Percentiles rank a stretch among this genome's conserved stretches.
These are phyloP conservation scores for Secale cereale DNA, from an alignment of 176 grass and related monocot genomes.

Conservation along the genomic window DNA sequence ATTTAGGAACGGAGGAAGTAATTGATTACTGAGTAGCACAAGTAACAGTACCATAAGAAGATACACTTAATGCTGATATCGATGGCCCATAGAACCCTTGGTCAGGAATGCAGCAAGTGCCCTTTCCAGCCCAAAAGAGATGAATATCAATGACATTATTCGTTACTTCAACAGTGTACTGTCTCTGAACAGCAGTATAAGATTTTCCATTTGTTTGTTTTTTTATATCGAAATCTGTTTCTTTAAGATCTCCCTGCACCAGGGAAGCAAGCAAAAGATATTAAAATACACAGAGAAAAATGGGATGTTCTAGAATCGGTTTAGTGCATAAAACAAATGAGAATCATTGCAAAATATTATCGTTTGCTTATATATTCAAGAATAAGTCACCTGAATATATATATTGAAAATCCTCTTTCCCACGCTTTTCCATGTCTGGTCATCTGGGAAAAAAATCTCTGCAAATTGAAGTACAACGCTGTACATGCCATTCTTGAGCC, in stretches of 20 bases:
- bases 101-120: too few species aligned
- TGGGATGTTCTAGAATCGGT: background rate
- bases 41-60: background rate
- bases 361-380: background rate
- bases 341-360: background rate
- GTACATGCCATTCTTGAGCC: slow-evolving; percentile 14
- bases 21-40: background rate
- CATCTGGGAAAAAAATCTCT: slow-evolving; percentile 21
- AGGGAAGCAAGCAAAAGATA: background rate
- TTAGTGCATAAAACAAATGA: background rate
- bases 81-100: too few species aligned
- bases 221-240: slow-evolving; percentile 57
- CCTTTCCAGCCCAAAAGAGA: too few species aligned
- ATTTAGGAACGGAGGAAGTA: too few species aligned
- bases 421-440: too few species aligned
- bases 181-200: slow-evolving; percentile 20
- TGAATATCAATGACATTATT: too few species aligned
- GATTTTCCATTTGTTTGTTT: slow-evolving; percentile 33
- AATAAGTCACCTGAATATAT: background rate
- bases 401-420: too few species aligned
- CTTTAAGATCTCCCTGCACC: slow-evolving; percentile 25
- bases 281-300: background rate
- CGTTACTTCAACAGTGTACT: slow-evolving; percentile 12
- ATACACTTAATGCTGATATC: slow-evolving; percentile 5
- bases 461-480: slow-evolving; percentile 45